Evolutionary conservation across 2,329 filamentous ascomycete species (phyloP).

Genomic region (Chrysoporthe deuterocubensis): DNA sequence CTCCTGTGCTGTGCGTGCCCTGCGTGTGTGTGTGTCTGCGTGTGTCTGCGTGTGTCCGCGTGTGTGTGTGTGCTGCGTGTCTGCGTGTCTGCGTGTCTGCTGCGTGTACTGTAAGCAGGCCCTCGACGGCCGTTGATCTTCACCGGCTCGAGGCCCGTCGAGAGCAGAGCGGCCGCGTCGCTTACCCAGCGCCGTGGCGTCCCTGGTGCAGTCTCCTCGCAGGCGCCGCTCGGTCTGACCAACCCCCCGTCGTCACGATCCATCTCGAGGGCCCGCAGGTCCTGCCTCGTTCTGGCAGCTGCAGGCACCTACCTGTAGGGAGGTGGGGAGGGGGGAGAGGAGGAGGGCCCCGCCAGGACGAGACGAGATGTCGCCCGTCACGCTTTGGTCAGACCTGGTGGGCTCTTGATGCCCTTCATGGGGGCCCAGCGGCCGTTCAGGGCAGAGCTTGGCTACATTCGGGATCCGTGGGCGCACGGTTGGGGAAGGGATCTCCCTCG

Average conservation of each 20-base stretch:
- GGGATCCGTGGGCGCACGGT: background rate
- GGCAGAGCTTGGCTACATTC: conserved; percentile 4
- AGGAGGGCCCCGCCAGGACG: too few relatives aligned
- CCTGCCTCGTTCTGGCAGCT: too few relatives aligned
- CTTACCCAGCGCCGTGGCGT: background rate
- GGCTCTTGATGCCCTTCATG: background rate
- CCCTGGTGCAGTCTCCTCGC: background rate
- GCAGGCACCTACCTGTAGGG: too few relatives aligned
- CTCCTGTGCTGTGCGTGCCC: background rate
- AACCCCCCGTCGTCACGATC: too few relatives aligned
- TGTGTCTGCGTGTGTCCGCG: too few relatives aligned
- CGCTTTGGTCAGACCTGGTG: background rate
- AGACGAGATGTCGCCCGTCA: too few relatives aligned
- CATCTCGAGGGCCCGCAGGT: too few relatives aligned
- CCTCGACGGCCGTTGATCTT: background rate
- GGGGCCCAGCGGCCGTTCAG: background rate
- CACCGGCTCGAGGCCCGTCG: background rate
- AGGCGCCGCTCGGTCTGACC: conserved; percentile 6
- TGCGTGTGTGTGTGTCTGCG: too few relatives aligned
- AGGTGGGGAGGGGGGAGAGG: too few relatives aligned
- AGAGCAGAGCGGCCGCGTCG: background rate
- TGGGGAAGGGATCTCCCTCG: background rate
- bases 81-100: too few relatives aligned
- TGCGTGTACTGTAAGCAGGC: too few relatives aligned
- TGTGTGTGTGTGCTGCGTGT: too few relatives aligned